Evolutionary conservation across 306 rosid species (phyloP).

Genomic region (Medicago ruthenica): DNA sequence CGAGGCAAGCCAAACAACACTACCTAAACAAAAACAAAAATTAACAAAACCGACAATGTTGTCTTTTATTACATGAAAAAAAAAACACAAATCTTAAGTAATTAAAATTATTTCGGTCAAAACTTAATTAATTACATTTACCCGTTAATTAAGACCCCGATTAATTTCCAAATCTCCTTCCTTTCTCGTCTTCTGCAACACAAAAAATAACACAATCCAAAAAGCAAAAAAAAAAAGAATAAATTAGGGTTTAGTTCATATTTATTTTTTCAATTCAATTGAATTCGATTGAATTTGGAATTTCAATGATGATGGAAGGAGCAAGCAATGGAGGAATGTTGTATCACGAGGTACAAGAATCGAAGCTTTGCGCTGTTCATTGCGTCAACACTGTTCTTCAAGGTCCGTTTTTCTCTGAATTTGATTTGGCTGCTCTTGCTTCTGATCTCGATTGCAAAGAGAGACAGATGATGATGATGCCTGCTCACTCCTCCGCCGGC

Average conservation of each 20-base stretch:
- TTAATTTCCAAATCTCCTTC: background rate
- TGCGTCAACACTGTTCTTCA: slow-evolving; percentile 91
- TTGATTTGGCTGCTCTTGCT: slow-evolving; percentile 95
- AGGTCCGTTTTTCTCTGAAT: slow-evolving; percentile 96
- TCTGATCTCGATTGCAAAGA: slow-evolving; percentile 89
- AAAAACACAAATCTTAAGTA: too few species aligned
- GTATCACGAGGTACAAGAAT: slow-evolving; percentile 98
- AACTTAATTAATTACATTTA: background rate
- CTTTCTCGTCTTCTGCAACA: background rate
- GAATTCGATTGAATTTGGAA: too few species aligned
- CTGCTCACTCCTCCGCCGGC: slow-evolving; percentile 61
- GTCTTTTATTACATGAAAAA: too few species aligned
- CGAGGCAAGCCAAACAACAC: too few species aligned
- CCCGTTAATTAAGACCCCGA: background rate
- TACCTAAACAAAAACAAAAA: too few species aligned
- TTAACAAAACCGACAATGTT: too few species aligned
- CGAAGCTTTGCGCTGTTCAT: slow-evolving; percentile 97
- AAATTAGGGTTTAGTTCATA: slow-evolving; percentile 3
- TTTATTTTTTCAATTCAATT: background rate
- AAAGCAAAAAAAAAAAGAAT: background rate
- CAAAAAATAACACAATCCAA: background rate
- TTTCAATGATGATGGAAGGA: slow-evolving; percentile 70
- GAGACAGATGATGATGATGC: slow-evolving; percentile 87
- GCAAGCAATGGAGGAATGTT: slow-evolving; percentile 96
- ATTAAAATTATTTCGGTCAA: too few species aligned